These are phyloP conservation scores for Panicum miliaceum DNA, from an alignment of 176 grass and related monocot genomes.

Conservation along the genomic window DNA sequence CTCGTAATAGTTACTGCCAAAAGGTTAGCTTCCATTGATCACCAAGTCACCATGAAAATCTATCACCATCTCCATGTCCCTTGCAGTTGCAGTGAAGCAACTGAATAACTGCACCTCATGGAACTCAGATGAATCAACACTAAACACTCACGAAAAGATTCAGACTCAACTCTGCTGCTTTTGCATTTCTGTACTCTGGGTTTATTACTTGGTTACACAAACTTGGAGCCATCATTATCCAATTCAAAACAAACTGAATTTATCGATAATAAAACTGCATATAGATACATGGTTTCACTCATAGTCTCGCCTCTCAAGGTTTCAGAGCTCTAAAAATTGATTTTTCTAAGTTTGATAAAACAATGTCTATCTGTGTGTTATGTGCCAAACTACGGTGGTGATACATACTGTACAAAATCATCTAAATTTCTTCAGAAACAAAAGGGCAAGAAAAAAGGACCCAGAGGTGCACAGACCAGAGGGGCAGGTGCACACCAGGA, in stretches of 20 bases:
- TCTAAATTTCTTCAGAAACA: slow-evolving; percentile 38
- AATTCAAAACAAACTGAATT: slow-evolving; percentile 13
- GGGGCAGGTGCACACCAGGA: slow-evolving; percentile 10
- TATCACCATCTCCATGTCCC: slow-evolving; percentile 1
- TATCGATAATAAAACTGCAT: background rate
- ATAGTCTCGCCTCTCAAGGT: background rate
- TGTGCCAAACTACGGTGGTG: slow-evolving; percentile 44
- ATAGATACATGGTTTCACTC: slow-evolving; percentile 39
- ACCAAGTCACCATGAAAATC: slow-evolving; percentile 18
- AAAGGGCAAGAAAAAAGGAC: slow-evolving; percentile 24
- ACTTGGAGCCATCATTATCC: slow-evolving; percentile 8
- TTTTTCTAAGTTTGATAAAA: slow-evolving; percentile 42
- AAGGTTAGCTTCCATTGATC: slow-evolving; percentile 17
- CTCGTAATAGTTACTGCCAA: slow-evolving; percentile 11
- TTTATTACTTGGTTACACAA: slow-evolving; percentile 17
- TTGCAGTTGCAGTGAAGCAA: slow-evolving; percentile 21
- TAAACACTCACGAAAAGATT: slow-evolving; percentile 25
- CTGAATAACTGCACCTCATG: slow-evolving; percentile 14
- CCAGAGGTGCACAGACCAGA: slow-evolving; percentile 42
- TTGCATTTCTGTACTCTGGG: background rate
- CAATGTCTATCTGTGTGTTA: slow-evolving; percentile 28
- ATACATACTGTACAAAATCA: slow-evolving; percentile 58
- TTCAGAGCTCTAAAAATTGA: slow-evolving; percentile 32
- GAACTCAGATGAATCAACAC: slow-evolving; percentile 26
- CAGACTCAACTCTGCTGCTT: slow-evolving; percentile 15